A percentile compares a stretch with the other conserved stretches of the same genome.
phyloP scores from a whole-genome alignment of 1,284 basidiomycete genomes.

The Sphagnurus paluster region DNA sequence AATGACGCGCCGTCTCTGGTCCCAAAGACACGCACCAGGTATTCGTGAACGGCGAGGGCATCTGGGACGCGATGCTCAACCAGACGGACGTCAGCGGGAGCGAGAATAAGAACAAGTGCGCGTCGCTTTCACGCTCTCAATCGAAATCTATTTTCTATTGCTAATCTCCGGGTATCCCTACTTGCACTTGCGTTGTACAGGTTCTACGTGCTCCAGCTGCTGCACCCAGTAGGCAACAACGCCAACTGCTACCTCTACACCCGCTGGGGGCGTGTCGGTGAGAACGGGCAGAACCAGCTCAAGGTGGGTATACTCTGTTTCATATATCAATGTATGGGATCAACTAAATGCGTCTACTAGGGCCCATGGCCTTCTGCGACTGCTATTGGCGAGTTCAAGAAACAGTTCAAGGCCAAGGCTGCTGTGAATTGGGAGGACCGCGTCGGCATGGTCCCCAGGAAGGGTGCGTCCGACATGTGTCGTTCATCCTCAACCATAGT shows the following conservation, averaged over 20 bases:
- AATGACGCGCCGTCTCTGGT: constrained; percentile 5
- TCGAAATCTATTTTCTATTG: no score
- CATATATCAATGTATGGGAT: neutral
- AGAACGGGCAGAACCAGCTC: constrained; percentile 47
- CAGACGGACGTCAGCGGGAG: constrained; percentile 63
- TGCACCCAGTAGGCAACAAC: constrained; percentile 50
- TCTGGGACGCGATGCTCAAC: constrained; percentile 72
- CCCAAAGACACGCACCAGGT: constrained; percentile 63
- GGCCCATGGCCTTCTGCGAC: constrained; percentile 30
- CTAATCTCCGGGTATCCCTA: no score
- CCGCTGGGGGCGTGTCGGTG: constrained; percentile 65
- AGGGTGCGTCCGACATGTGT: constrained; percentile 34
- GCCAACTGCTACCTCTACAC: constrained; percentile 45
- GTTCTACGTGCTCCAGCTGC: constrained; percentile 65
- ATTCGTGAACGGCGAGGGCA: constrained; percentile 43
- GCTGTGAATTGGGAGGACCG: constrained; percentile 51
- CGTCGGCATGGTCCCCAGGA: constrained; percentile 54
- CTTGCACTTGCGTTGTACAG: constrained; percentile 34
- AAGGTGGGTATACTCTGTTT: constrained; percentile 39
- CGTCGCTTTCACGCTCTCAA: neutral
- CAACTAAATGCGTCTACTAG: constrained; percentile 20
- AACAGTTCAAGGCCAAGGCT: constrained; percentile 60
- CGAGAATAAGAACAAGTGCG: constrained; percentile 65
- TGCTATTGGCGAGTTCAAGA: constrained; percentile 57
- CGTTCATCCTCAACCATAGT: neutral